Evolutionary conservation across 1,284 basidiomycete genomes (phyloP), one percentile per base, ranked within the genome.

Genomic region (Puccinia triticina): DNA sequence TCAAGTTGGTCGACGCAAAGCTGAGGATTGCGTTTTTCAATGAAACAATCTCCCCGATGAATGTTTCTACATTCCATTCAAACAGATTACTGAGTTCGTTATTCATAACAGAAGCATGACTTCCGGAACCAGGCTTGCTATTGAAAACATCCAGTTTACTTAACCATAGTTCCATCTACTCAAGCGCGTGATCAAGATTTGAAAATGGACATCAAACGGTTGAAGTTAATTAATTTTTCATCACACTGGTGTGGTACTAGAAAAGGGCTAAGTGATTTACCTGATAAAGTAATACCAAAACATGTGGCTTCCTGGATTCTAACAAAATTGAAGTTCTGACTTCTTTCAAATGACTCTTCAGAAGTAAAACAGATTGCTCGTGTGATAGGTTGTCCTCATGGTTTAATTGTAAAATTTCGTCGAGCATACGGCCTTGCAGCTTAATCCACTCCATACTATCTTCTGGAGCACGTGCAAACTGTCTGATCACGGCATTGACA

Each of bases 61-160:
- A 34, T 69, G 46, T 46, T 48, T 69, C 66, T 29, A 69, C 40
- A 40, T 69, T 43, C 40, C 40, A 69, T 69, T 69, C 66, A 29
- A 46, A 46, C 14, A 46, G 21, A n/a, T 43, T 37, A 18, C 23
- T n/a, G 7, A 69, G 21, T 1, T 1, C 1, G 40, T 7, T 43
- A 16, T 69, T 37, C 29, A 29, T 14, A n/a, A 50, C 37, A 14
- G 43, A 69, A 46, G 43, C 2, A 48, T 43, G 66, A 48, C 66
- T 66, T 12, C 43, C 40, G 3, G 43, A 2, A 48, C 40, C 43
- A 11, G 29, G 1, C 26, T 69, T 69, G 14, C 7, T 37, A 7
- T 48, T 21, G 10, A 69, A 37, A 46, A 69, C 0, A 26, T 46
- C 12, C 5, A 48, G 66, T 29, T n/a, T n/a, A n/a, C 14, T 69